Evolutionary conservation across 208 protist genomes (phyloP).

Genomic region (Leishmania turanica): DNA sequence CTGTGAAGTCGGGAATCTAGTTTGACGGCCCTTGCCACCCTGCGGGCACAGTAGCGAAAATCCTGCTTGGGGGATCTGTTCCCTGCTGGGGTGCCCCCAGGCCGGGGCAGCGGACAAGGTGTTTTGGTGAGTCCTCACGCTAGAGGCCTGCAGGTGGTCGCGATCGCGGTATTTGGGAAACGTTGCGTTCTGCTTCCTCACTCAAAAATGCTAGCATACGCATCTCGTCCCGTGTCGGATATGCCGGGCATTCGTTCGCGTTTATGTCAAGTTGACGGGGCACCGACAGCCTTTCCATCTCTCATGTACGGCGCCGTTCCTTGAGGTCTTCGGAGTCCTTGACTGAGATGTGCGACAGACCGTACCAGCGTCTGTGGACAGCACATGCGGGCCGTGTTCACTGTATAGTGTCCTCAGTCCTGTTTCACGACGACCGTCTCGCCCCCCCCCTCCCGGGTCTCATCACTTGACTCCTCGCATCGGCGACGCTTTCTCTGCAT

Average conservation of each 20-base stretch:
- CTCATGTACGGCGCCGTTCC: not conserved
- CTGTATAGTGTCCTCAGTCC: not conserved
- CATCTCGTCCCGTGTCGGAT: not conserved
- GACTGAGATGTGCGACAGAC: not conserved
- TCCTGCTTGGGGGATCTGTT: not conserved
- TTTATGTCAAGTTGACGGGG: not conserved
- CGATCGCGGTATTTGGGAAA: not conserved
- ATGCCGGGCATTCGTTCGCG: not conserved
- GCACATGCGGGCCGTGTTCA: not conserved
- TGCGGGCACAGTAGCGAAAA: not conserved
- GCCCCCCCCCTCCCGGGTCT: no score
- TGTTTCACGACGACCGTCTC: not conserved
- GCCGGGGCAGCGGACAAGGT: not conserved
- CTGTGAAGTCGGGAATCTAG: not conserved
- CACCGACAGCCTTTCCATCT: not conserved
- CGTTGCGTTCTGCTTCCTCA: not conserved
- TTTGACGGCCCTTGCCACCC: not conserved
- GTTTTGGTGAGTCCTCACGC: not conserved
- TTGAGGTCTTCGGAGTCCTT: not conserved
- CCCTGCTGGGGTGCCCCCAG: not conserved
- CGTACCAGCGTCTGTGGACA: not conserved
- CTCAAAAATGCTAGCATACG: not conserved
- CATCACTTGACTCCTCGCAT: not conserved
- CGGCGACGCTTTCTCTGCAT: not conserved
- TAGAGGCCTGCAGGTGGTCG: not conserved